Evolutionary conservation across 768 basidiomycete species (phyloP).

Genomic region (Boletus eberwhitei): DNA sequence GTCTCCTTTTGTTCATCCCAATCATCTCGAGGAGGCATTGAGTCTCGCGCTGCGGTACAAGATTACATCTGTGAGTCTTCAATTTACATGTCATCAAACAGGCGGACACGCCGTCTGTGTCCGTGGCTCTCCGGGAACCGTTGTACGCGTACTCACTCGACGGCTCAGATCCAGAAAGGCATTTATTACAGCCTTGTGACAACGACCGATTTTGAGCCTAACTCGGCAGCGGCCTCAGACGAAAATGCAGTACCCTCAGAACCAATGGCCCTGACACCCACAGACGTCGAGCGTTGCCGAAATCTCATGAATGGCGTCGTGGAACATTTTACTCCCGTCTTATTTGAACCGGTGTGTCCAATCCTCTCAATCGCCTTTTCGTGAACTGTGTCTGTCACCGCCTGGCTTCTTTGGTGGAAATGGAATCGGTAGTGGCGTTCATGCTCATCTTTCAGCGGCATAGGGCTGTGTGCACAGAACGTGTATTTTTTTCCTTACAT

Average conservation of each 20-base stretch:
- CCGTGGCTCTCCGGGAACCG: not conserved
- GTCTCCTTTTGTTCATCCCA: slow-evolving; percentile 39
- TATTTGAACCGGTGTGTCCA: slow-evolving; percentile 57
- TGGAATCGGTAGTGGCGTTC: not conserved
- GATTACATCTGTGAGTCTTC: slow-evolving; percentile 46
- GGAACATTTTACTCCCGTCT: slow-evolving; percentile 63
- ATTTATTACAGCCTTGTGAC: slow-evolving; percentile 64
- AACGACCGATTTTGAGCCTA: slow-evolving; percentile 51
- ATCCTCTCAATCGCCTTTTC: not conserved
- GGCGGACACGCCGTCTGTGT: not conserved
- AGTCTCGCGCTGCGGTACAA: slow-evolving; percentile 46
- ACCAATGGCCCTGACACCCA: slow-evolving; percentile 27
- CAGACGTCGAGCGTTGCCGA: slow-evolving; percentile 39
- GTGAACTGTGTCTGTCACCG: not conserved
- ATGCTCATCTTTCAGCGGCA: not conserved
- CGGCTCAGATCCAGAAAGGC: slow-evolving; percentile 54
- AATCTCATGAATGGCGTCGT: slow-evolving; percentile 55
- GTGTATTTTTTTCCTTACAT: not conserved
- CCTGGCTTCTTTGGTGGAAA: not conserved
- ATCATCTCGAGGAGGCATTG: slow-evolving; percentile 52
- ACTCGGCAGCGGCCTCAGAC: slow-evolving; percentile 20
- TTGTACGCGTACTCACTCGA: not conserved
- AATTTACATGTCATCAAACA: not conserved
- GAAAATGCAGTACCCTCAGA: not conserved
- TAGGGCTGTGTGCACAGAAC: not conserved